phyloP scores from a whole-genome alignment of 106 monocot species.

The Chionographis japonica region DNA sequence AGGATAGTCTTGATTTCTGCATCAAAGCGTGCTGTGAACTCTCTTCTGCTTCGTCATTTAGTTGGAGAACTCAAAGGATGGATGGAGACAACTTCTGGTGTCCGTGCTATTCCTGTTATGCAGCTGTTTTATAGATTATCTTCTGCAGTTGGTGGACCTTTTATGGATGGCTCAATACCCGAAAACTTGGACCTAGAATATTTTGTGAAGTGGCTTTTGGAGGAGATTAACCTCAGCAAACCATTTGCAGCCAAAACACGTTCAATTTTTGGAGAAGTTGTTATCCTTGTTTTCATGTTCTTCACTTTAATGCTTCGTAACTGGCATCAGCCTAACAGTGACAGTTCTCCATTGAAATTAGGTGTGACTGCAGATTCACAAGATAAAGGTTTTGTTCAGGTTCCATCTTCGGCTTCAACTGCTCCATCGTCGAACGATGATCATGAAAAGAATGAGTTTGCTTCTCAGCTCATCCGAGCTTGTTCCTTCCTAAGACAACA shows the following conservation, averaged over 20 bases:
- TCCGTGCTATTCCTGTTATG: slow-evolving; percentile 86
- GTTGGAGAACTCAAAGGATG: slow-evolving; percentile 86
- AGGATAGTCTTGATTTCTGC: slow-evolving; percentile 94
- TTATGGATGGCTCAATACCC: slow-evolving; percentile 86
- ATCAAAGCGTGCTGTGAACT: slow-evolving; percentile 87
- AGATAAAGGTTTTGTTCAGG: slow-evolving; percentile 49
- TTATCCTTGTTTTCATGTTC: slow-evolving; percentile 91
- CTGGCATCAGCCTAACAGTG: slow-evolving; percentile 95
- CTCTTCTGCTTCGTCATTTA: slow-evolving; percentile 69
- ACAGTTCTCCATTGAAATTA: slow-evolving; percentile 57
- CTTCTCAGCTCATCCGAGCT: slow-evolving; percentile 79
- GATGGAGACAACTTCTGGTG: slow-evolving; percentile 83
- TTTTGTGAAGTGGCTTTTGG: slow-evolving; percentile 88
- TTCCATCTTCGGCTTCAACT: slow-evolving; percentile 21
- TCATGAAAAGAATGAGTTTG: slow-evolving; percentile 77
- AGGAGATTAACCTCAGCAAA: slow-evolving; percentile 71
- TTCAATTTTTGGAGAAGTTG: slow-evolving; percentile 74
- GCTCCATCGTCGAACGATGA: slow-evolving; percentile 42
- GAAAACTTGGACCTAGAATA: slow-evolving; percentile 84
- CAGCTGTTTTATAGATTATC: slow-evolving; percentile 92
- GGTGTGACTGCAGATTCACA: slow-evolving; percentile 36
- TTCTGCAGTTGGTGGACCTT: slow-evolving; percentile 93
- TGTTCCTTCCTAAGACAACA: slow-evolving; percentile 82
- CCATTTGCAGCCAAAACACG: slow-evolving; percentile 63
- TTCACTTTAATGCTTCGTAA: slow-evolving; percentile 97